Percentiles rank a stretch among this genome's conserved stretches.
These are phyloP conservation scores for Naganishia sp. DNA, from an alignment of 1,284 basidiomycete genomes.

Conservation along the genomic window DNA sequence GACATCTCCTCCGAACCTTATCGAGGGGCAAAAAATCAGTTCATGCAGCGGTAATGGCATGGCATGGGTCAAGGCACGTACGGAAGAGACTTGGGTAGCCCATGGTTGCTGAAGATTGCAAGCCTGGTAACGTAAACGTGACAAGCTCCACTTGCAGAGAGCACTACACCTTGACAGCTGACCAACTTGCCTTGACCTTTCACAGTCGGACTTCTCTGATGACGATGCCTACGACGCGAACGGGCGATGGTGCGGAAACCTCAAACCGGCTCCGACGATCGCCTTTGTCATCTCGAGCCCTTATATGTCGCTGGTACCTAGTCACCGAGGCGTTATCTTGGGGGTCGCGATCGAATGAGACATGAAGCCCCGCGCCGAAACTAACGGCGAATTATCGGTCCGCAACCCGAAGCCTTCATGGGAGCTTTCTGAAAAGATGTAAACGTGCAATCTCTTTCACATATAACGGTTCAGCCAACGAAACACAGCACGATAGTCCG, in stretches of 20 bases:
- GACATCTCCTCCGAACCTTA: slow-evolving; percentile 94
- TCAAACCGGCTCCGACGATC: background rate
- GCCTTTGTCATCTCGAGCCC: background rate
- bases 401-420: too few species aligned
- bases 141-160: too few species aligned
- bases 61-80: slow-evolving; percentile 54
- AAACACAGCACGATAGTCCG: too few species aligned
- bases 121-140: too few species aligned
- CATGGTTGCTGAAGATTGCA: background rate
- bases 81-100: slow-evolving; percentile 78
- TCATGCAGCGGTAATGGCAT: slow-evolving; percentile 1
- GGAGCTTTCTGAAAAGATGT: too few species aligned
- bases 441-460: too few species aligned
- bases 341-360: background rate
- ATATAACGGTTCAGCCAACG: too few species aligned
- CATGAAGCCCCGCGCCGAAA: too few species aligned
- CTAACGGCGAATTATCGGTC: too few species aligned
- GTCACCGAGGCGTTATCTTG: background rate
- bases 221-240: slow-evolving; percentile 14
- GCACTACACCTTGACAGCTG: too few species aligned
- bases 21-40: background rate
- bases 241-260: background rate
- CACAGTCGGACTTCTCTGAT: background rate
- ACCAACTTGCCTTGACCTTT: too few species aligned
- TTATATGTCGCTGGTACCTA: background rate